Percentiles rank a stretch among this genome's conserved stretches.
These are phyloP conservation scores for Maudiozyma turicensis DNA, from an alignment of 805 yeast species.

Conservation along the genomic window DNA sequence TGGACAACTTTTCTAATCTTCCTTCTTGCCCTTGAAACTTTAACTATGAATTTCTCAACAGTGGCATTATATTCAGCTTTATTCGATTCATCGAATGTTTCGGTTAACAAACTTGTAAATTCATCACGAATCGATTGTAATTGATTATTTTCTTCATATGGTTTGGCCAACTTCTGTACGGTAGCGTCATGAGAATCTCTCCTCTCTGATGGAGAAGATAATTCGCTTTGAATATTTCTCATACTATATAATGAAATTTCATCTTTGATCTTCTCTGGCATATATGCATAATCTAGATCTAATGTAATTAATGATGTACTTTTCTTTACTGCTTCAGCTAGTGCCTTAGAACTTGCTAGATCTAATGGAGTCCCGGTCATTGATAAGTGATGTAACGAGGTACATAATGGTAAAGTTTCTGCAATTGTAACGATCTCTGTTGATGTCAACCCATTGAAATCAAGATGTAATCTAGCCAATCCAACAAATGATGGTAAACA, in stretches of 20 bases:
- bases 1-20: conserved; percentile 40
- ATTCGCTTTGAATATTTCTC: conserved; percentile 63
- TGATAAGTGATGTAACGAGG: conserved; percentile 54
- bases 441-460: conserved; percentile 51
- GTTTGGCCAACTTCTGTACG: neutral
- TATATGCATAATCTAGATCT: conserved; percentile 50
- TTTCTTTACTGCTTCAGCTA: conserved; percentile 56
- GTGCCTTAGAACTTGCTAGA: conserved; percentile 49
- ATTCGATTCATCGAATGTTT: conserved; percentile 16
- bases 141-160: conserved; percentile 23
- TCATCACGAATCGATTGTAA: conserved; percentile 51
- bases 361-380: conserved; percentile 58
- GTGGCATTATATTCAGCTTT: conserved; percentile 20
- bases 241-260: conserved; percentile 68
- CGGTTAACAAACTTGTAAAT: conserved; percentile 34
- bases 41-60: conserved; percentile 29
- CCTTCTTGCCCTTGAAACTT: conserved; percentile 31
- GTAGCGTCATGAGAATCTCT: neutral
- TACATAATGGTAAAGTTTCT: conserved; percentile 63
- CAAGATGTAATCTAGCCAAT: conserved; percentile 60
- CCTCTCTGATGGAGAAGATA: conserved; percentile 21
- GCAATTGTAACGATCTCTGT: conserved; percentile 53
- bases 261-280: conserved; percentile 52
- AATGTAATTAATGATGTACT: conserved; percentile 54
- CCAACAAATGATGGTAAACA: conserved; percentile 61